A percentile compares a stretch with the other conserved stretches of the same genome.
These are phyloP conservation scores for Grammothele lineata DNA, from an alignment of 768 basidiomycete genomes.

Conservation along the genomic window DNA sequence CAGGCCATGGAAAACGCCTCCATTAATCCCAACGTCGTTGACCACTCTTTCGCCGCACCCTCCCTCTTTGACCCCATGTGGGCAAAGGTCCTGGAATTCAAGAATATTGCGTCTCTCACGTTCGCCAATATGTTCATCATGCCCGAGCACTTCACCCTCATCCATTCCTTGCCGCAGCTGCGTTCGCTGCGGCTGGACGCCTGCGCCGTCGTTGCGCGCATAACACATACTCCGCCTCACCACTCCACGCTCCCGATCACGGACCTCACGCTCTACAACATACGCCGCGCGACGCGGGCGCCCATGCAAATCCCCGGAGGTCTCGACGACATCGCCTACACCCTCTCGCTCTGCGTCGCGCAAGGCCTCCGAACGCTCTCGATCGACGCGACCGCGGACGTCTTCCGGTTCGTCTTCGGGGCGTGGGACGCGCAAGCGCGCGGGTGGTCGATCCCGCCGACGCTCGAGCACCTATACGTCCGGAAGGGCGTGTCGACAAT, in stretches of 20 bases:
- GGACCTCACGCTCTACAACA: slow-evolving; percentile 36
- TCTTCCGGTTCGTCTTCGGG: slow-evolving; percentile 29
- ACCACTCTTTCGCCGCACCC: slow-evolving; percentile 6
- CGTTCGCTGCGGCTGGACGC: slow-evolving; percentile 38
- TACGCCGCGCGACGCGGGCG: slow-evolving; percentile 26
- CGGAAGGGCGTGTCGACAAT: slow-evolving; percentile 11
- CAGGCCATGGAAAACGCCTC: too few species aligned
- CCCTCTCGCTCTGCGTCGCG: slow-evolving; percentile 32
- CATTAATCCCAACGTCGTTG: too few species aligned
- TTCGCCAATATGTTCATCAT: slow-evolving; percentile 36
- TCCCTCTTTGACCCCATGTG: slow-evolving; percentile 17
- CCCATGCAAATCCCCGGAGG: slow-evolving; percentile 8
- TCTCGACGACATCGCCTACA: slow-evolving; percentile 18
- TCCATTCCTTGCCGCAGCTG: slow-evolving; percentile 35
- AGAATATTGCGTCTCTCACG: slow-evolving; percentile 33
- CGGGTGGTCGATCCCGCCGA: slow-evolving; percentile 14
- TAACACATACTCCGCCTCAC: slow-evolving; percentile 11
- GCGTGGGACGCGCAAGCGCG: slow-evolving; percentile 11
- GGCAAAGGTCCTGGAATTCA: slow-evolving; percentile 27
- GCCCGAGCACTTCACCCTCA: slow-evolving; percentile 28
- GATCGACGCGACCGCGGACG: slow-evolving; percentile 39
- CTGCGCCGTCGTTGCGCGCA: slow-evolving; percentile 27
- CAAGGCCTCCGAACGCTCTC: slow-evolving; percentile 36
- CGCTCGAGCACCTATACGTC: slow-evolving; percentile 22
- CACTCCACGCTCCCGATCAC: slow-evolving; percentile 38